phyloP scores from a whole-genome alignment of 352 stramenopile genomes.

The Pythium dissimile region DNA sequence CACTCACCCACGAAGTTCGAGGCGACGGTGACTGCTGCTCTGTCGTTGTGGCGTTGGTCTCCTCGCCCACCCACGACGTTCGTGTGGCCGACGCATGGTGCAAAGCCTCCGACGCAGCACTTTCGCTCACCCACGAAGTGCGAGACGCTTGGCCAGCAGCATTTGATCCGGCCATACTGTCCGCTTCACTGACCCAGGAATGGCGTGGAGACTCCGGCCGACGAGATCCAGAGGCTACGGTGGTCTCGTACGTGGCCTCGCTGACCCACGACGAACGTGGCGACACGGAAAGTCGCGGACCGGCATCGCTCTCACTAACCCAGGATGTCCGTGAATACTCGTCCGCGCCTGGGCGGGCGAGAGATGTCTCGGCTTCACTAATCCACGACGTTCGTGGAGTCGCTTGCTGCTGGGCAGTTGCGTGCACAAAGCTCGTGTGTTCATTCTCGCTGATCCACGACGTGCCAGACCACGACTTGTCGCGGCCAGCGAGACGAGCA shows the following conservation, averaged over 20 bases:
- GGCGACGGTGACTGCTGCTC: background rate
- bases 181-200: constrained; percentile 16
- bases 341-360: background rate
- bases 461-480: constrained; percentile 12
- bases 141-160: background rate
- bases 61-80: background rate
- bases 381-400: constrained; percentile 3
- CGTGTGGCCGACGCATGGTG: background rate
- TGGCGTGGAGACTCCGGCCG: background rate
- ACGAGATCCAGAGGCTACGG: background rate
- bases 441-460: constrained; percentile 24
- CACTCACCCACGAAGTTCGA: constrained; percentile 4
- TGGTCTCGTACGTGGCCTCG: background rate
- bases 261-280: constrained; percentile 12
- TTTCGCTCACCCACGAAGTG: constrained; percentile 13
- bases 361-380: constrained; percentile 1
- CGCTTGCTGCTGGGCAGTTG: background rate
- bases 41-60: background rate
- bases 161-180: background rate
- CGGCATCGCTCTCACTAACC: background rate
- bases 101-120: background rate
- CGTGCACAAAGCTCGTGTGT: constrained; percentile 3
- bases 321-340: background rate
- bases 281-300: background rate
- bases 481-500: background rate